phyloP scores from a whole-genome alignment of 2,329 filamentous ascomycete species.

The Colletotrichum coccodes region DNA sequence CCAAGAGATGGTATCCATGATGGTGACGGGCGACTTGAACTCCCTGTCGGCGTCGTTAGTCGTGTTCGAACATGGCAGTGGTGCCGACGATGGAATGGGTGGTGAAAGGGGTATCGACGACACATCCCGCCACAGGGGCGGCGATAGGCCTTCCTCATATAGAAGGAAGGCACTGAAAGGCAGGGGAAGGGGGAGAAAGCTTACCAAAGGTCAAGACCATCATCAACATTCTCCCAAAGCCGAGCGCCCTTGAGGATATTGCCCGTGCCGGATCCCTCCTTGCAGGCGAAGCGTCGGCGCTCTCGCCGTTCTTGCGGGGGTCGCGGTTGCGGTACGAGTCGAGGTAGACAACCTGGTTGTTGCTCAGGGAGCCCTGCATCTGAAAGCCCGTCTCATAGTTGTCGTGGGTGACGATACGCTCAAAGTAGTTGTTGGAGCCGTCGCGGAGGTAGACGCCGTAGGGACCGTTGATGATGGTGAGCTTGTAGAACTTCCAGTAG shows the following conservation, averaged over 20 bases:
- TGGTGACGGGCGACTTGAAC: slow-evolving; percentile 53
- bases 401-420: slow-evolving; percentile 47
- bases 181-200: background rate
- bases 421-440: slow-evolving; percentile 48
- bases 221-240: slow-evolving; percentile 62
- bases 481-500: slow-evolving; percentile 49
- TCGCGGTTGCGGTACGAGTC: slow-evolving; percentile 57
- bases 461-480: slow-evolving; percentile 49
- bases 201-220: slow-evolving; percentile 46
- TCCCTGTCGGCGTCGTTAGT: slow-evolving; percentile 22
- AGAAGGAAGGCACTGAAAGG: background rate
- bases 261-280: slow-evolving; percentile 56
- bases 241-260: slow-evolving; percentile 56
- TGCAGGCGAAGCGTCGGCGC: slow-evolving; percentile 59
- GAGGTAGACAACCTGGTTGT: slow-evolving; percentile 53
- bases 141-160: too few relatives aligned
- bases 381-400: slow-evolving; percentile 52
- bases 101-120: background rate
- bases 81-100: background rate
- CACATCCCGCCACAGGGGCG: background rate
- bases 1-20: slow-evolving; percentile 56
- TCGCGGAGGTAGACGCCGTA: slow-evolving; percentile 49
- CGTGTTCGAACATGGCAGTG: background rate
- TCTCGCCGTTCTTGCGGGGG: slow-evolving; percentile 62
- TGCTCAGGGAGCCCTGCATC: slow-evolving; percentile 42